phyloP scores from a whole-genome alignment of 768 basidiomycete genomes.

The Mrakia hoshinonis region DNA sequence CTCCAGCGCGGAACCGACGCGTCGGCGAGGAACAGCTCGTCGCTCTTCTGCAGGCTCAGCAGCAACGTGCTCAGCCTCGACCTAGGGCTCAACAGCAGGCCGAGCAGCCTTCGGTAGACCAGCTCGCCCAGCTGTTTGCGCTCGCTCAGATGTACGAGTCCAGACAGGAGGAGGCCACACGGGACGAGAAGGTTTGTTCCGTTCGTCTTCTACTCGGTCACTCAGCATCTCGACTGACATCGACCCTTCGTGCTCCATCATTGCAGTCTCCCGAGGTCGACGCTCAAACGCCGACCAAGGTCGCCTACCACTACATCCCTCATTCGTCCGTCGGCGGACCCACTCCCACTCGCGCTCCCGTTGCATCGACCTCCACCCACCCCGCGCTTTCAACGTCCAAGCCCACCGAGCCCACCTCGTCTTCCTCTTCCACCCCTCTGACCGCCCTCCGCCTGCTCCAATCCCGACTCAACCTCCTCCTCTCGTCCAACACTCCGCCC shows the following conservation, averaged over 20 bases:
- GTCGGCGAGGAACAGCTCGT: neutral
- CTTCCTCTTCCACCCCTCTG: neutral
- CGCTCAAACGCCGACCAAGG: neutral
- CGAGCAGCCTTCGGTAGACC: neutral
- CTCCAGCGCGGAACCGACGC: neutral
- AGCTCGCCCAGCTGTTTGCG: constrained; percentile 1
- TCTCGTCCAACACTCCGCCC: neutral
- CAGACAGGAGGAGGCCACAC: neutral
- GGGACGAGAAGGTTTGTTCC: neutral
- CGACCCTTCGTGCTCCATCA: neutral
- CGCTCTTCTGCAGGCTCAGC: neutral
- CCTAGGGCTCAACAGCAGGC: neutral
- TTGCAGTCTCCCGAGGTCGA: neutral
- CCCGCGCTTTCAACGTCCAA: neutral
- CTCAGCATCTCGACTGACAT: neutral
- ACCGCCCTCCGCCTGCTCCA: neutral
- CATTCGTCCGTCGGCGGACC: constrained; percentile 15
- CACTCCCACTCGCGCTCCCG: neutral
- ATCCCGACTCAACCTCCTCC: neutral
- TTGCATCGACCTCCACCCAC: neutral
- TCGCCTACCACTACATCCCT: constrained; percentile 22
- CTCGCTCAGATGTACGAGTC: neutral
- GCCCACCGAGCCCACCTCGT: neutral
- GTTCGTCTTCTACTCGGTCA: neutral
- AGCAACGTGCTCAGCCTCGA: neutral